Percentiles rank a stretch among this genome's conserved stretches.
Conservation (phyloP, 2,329 filamentous ascomycete species). For the Fusarium sp. region DNA sequence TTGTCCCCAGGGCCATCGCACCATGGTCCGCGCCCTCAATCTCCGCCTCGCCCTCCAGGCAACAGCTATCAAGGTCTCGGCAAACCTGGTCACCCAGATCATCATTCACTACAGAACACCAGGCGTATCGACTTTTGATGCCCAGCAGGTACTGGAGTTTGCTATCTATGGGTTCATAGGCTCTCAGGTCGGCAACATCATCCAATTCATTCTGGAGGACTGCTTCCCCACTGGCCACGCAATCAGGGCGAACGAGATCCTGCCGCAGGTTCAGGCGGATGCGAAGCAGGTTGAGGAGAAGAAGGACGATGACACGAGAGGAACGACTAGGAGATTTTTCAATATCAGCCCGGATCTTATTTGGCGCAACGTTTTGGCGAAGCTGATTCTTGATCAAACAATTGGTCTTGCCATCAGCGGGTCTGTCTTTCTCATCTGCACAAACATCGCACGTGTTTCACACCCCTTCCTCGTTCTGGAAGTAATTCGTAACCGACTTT, state of each 20-base stretch:
- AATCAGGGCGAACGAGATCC: conserved; percentile 30
- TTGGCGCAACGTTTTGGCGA: conserved; percentile 49
- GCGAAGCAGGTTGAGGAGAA: conserved; percentile 34
- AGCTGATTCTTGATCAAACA: conserved; percentile 52
- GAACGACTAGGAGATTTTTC: conserved; percentile 19
- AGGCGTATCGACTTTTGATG: conserved; percentile 41
- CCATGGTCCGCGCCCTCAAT: conserved; percentile 44
- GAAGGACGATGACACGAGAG: conserved; percentile 36
- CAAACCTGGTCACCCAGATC: conserved; percentile 47
- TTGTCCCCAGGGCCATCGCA: conserved; percentile 6
- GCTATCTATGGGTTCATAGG: conserved; percentile 50
- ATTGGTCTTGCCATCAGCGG: conserved; percentile 50
- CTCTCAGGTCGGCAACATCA: conserved; percentile 50
- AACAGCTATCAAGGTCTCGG: conserved; percentile 46
- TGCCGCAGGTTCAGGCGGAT: conserved; percentile 35
- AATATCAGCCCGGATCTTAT: conserved; percentile 44
- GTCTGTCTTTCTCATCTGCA: conserved; percentile 49
- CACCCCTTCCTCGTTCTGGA: conserved; percentile 37
- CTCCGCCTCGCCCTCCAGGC: conserved; percentile 45
- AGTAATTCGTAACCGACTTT: conserved; percentile 45
- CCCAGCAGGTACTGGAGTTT: conserved; percentile 51
- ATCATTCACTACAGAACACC: conserved; percentile 36
- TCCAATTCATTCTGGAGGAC: conserved; percentile 50
- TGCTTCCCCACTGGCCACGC: conserved; percentile 47
- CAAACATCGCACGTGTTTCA: conserved; percentile 48